These are phyloP conservation scores for Boletales sp. DNA, from an alignment of 768 basidiomycete species.

Conservation along the genomic window DNA sequence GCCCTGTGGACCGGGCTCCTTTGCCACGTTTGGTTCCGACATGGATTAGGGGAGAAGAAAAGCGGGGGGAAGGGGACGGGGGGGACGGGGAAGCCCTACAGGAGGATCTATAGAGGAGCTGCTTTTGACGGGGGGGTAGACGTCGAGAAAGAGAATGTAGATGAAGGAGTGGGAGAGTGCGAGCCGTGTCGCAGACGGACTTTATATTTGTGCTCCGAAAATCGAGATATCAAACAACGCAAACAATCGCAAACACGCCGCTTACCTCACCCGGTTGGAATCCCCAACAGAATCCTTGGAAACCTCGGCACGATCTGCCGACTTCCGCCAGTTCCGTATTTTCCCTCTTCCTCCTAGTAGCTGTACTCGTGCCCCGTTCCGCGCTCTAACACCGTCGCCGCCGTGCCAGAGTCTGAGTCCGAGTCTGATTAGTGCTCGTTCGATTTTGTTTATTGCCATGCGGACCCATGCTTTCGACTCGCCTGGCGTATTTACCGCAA, in stretches of 20 bases:
- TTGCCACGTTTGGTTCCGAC: slow-evolving; percentile 48
- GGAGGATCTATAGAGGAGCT: slow-evolving; percentile 24
- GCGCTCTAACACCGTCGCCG: slow-evolving; percentile 14
- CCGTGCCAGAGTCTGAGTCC: no score
- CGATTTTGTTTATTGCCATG: no score
- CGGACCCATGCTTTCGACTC: no score
- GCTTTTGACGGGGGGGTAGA: slow-evolving; percentile 7
- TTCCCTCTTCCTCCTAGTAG: slow-evolving; percentile 13
- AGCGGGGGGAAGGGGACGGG: slow-evolving; percentile 1
- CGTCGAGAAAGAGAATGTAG: slow-evolving; percentile 10
- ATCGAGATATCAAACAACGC: slow-evolving; percentile 21
- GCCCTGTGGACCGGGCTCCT: slow-evolving; percentile 62
- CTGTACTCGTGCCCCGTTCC: neutral
- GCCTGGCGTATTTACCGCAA: no score
- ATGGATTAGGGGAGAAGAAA: slow-evolving; percentile 10
- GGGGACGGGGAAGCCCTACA: slow-evolving; percentile 25
- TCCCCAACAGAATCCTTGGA: slow-evolving; percentile 5
- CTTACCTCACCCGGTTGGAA: slow-evolving; percentile 21
- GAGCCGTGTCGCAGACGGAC: slow-evolving; percentile 26
- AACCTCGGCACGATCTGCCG: slow-evolving; percentile 25
- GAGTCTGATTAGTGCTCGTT: no score
- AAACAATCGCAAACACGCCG: slow-evolving; percentile 26
- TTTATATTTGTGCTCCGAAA: slow-evolving; percentile 33
- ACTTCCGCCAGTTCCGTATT: slow-evolving; percentile 12
- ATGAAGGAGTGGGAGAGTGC: slow-evolving; percentile 32